These are phyloP conservation scores for Saccharomyces hybrid DNA, from an alignment of 1,139 yeast species.

Conservation along the genomic window DNA sequence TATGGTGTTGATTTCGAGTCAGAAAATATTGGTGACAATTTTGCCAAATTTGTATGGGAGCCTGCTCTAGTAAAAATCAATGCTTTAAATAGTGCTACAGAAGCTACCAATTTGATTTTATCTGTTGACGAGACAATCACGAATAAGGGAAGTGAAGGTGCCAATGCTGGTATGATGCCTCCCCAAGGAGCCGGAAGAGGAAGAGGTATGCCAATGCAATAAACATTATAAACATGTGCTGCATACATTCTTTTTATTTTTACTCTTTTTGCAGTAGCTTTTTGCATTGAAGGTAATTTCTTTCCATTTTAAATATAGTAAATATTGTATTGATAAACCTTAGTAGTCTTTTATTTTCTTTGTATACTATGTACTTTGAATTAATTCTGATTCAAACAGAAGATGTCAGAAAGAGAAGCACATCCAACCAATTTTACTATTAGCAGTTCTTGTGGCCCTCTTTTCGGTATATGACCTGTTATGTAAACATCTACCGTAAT, in stretches of 20 bases:
- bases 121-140: slow-evolving; percentile 94
- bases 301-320: slow-evolving; percentile 56
- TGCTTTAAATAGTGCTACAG: slow-evolving; percentile 95
- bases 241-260: slow-evolving; percentile 47
- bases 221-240: slow-evolving; percentile 1
- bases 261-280: slow-evolving; percentile 35
- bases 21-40: slow-evolving; percentile 77
- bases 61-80: slow-evolving; percentile 90
- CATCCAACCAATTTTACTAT: neutral
- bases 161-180: slow-evolving; percentile 45
- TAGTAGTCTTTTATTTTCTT: neutral
- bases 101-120: slow-evolving; percentile 85
- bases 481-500: neutral
- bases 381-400: neutral
- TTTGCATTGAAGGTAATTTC: slow-evolving; percentile 64
- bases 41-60: slow-evolving; percentile 90
- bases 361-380: slow-evolving; percentile 1
- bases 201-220: slow-evolving; percentile 48
- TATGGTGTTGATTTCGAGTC: slow-evolving; percentile 85
- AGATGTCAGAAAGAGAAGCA: neutral
- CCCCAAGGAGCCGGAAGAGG: slow-evolving; percentile 50
- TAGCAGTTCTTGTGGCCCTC: neutral
- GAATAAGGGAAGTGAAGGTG: slow-evolving; percentile 58
- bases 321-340: neutral
- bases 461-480: neutral